Base-by-base conservation (phyloP, 2,329 filamentous ascomycete species). In the Pyricularia pennisetigena region DNA sequence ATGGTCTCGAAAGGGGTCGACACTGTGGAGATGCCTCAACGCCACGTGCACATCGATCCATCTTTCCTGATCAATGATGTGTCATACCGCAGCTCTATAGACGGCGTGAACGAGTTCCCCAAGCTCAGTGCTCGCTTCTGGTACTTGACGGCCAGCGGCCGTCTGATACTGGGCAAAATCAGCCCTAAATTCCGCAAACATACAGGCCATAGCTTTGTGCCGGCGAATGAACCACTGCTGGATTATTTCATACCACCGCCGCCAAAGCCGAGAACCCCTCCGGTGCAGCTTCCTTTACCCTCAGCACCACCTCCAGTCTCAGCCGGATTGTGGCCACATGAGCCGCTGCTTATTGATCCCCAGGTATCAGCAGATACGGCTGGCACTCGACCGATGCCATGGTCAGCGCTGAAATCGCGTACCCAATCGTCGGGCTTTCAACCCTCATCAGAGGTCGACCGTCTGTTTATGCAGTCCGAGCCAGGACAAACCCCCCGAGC, bases 151-250 rank as follows among this genome's bases (percentile, higher is more conserved):
- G 57, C 57, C 9, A 26, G 54, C 9, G 66, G 66, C 20, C 49
- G 30, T 29, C n/a, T 67, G 29, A 57, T 67, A 29, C 66, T 67
- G 41, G 66, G 49, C n/a, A 67, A 67, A 28, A 67, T 67, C 20
- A 62, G 57, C 14, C 66, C 66, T 12, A 67, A 35, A 32, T 67
- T 67, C 29, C 20, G 57, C 1, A 62, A 35, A 23, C 66, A 67
- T n/a, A 57, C 29, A 24, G 57, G 54, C 29, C 26, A 62, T 20
- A 29, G 28, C 12, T 67, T 67, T 59, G 66, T 67, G 14, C 66
- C 66, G 23, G 54, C 66, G 57, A 63, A 30, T 12, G n/a, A 30
- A n/a, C 54, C 66, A n/a, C 29, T 67, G 30, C 30, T 63, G 30
- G 66, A 67, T 23, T 62, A 62, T n/a, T 67, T 67, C 5, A 23